Percentiles rank a stretch among this genome's conserved stretches.
phyloP scores from a whole-genome alignment of 805 yeast species.

The Kodamaea hsintzibuensis region DNA sequence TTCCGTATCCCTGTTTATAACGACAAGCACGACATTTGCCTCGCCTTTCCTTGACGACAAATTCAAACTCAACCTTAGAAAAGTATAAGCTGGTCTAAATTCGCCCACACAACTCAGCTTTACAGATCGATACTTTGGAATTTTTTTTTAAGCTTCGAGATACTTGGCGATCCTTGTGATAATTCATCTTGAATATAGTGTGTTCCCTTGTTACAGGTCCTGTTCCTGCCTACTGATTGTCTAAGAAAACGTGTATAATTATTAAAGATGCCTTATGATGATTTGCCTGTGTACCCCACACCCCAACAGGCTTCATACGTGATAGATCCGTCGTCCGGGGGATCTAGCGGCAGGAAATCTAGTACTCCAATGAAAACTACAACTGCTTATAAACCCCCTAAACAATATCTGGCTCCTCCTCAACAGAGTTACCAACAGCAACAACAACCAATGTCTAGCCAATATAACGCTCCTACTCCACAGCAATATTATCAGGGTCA shows the following conservation, averaged over 20 bases:
- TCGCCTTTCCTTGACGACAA: no score
- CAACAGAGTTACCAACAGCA: slow-evolving; percentile 7
- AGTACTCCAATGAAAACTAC: slow-evolving; percentile 11
- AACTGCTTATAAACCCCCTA: slow-evolving; percentile 9
- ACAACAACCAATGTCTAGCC: slow-evolving; percentile 9
- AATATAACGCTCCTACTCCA: slow-evolving; percentile 9
- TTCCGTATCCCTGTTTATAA: no score
- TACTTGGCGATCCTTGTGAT: no score
- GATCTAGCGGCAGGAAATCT: not conserved
- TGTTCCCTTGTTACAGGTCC: no score
- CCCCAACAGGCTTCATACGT: slow-evolving; percentile 45
- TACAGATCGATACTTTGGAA: no score
- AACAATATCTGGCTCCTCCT: slow-evolving; percentile 7
- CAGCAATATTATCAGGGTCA: slow-evolving; percentile 1
- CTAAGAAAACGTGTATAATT: not conserved
- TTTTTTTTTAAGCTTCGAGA: no score
- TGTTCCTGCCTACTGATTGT: no score
- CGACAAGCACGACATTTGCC: no score
- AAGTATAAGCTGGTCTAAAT: no score
- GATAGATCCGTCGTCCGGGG: slow-evolving; percentile 16
- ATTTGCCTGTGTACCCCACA: slow-evolving; percentile 46
- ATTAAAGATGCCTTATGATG: slow-evolving; percentile 32
- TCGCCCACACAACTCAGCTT: no score
- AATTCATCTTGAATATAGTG: no score
- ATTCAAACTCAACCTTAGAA: no score